These are phyloP conservation scores for Spirogloea muscicola DNA, from an alignment of 139 green algal genomes.

Conservation along the genomic window DNA sequence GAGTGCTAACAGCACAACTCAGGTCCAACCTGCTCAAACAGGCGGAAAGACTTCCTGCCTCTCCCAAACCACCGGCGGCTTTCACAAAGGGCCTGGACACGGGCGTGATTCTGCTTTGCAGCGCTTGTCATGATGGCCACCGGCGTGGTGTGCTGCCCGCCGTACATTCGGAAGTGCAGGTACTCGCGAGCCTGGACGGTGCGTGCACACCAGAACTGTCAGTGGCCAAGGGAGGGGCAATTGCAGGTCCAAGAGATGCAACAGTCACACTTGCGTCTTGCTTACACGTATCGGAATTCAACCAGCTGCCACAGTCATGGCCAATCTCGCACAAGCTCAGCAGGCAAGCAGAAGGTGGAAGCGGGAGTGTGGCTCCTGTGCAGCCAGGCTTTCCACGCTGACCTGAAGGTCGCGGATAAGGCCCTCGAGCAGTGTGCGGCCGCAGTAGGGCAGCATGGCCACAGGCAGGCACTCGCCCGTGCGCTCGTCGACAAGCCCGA, in stretches of 20 bases:
- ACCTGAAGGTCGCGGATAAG: slow-evolving; percentile 85
- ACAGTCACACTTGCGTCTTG: no score
- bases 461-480: slow-evolving; percentile 86
- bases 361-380: no score
- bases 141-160: slow-evolving; percentile 74
- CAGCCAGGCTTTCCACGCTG: background rate
- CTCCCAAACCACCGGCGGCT: slow-evolving; percentile 76
- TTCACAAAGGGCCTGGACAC: slow-evolving; percentile 59
- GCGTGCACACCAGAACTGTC: no score
- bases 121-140: slow-evolving; percentile 95
- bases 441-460: slow-evolving; percentile 90
- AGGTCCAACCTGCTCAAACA: slow-evolving; percentile 65
- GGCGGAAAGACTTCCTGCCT: slow-evolving; percentile 64
- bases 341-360: no score
- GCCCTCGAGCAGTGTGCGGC: slow-evolving; percentile 81
- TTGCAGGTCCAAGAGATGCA: no score
- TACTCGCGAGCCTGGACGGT: slow-evolving; percentile 78
- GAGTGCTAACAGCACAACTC: no score
- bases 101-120: slow-evolving; percentile 90
- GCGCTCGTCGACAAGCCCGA: slow-evolving; percentile 78
- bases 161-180: slow-evolving; percentile 84
- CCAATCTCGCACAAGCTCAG: no score
- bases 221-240: no score
- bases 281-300: no score
- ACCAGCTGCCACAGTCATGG: no score